Evolutionary conservation across 768 basidiomycete species (phyloP).

Genomic region (Phlebiopsis flavidoalba): DNA sequence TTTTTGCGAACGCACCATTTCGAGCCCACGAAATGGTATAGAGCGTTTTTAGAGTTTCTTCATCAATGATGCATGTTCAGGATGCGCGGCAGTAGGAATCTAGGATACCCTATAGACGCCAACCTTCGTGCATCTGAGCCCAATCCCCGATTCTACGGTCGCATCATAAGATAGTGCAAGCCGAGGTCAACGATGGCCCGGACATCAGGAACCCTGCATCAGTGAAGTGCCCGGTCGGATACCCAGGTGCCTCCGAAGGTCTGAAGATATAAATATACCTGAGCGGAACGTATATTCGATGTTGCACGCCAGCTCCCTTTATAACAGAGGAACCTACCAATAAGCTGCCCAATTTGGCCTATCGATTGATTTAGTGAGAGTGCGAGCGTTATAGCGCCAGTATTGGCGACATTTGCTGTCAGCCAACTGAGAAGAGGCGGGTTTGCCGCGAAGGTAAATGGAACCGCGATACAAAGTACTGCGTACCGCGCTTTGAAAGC

Average conservation of each 20-base stretch:
- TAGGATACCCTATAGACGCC: constrained; percentile 12
- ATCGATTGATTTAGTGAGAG: too few species aligned
- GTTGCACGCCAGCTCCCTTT: neutral
- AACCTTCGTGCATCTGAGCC: constrained; percentile 8
- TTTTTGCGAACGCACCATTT: too few species aligned
- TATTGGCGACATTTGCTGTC: too few species aligned
- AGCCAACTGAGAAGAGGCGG: too few species aligned
- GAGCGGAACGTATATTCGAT: neutral
- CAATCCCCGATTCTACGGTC: constrained; percentile 10
- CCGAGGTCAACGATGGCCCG: constrained; percentile 13
- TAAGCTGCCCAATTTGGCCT: too few species aligned
- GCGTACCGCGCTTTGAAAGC: too few species aligned
- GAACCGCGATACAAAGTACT: too few species aligned
- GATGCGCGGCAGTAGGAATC: neutral
- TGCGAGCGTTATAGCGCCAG: too few species aligned
- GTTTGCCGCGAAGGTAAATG: too few species aligned
- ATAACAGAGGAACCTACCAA: constrained; percentile 5
- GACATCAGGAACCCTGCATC: constrained; percentile 27
- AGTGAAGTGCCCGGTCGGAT: constrained; percentile 30
- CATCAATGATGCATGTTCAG: too few species aligned
- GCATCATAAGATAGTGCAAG: constrained; percentile 12
- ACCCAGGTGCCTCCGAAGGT: constrained; percentile 25
- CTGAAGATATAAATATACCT: constrained; percentile 25
- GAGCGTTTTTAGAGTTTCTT: too few species aligned
- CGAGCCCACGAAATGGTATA: too few species aligned